Conservation (phyloP, 1,139 yeast species). For the Lodderomyces theae region DNA sequence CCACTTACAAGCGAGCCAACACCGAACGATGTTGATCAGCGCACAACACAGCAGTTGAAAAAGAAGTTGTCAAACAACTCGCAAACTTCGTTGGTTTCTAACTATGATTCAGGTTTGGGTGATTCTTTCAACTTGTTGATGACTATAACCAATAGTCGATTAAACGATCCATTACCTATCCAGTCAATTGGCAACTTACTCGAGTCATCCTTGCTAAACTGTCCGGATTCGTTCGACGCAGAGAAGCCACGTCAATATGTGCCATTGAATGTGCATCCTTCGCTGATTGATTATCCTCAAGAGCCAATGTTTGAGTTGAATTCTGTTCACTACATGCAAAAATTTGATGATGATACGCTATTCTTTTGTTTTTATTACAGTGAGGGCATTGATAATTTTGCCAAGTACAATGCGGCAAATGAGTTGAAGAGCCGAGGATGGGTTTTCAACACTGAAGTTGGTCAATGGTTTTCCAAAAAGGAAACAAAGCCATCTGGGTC, state of each 20-base stretch:
- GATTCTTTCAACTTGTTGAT: slow-evolving; percentile 33
- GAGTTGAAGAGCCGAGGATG: slow-evolving; percentile 84
- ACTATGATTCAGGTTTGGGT: slow-evolving; percentile 24
- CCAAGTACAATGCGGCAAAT: slow-evolving; percentile 74
- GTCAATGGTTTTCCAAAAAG: slow-evolving; percentile 78
- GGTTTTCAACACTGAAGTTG: slow-evolving; percentile 73
- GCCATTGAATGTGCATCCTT: slow-evolving; percentile 85
- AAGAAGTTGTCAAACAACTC: slow-evolving; percentile 9
- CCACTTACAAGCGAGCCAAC: slow-evolving; percentile 17
- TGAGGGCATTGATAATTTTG: slow-evolving; percentile 42
- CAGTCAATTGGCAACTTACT: slow-evolving; percentile 55
- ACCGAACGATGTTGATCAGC: slow-evolving; percentile 6
- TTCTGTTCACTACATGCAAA: slow-evolving; percentile 54
- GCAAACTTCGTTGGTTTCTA: slow-evolving; percentile 8
- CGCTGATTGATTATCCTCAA: slow-evolving; percentile 88
- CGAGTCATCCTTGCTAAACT: slow-evolving; percentile 76
- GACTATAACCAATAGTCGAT: slow-evolving; percentile 33
- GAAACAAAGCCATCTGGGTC: slow-evolving; percentile 21
- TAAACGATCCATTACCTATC: slow-evolving; percentile 53
- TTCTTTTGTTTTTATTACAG: slow-evolving; percentile 89
- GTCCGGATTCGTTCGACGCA: slow-evolving; percentile 92
- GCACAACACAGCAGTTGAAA: slow-evolving; percentile 5
- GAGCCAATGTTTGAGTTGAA: slow-evolving; percentile 71
- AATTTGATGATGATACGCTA: slow-evolving; percentile 82
- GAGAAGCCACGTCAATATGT: slow-evolving; percentile 80